phyloP scores from a whole-genome alignment of 179 eudicot species.

The Drosera spatulata region DNA sequence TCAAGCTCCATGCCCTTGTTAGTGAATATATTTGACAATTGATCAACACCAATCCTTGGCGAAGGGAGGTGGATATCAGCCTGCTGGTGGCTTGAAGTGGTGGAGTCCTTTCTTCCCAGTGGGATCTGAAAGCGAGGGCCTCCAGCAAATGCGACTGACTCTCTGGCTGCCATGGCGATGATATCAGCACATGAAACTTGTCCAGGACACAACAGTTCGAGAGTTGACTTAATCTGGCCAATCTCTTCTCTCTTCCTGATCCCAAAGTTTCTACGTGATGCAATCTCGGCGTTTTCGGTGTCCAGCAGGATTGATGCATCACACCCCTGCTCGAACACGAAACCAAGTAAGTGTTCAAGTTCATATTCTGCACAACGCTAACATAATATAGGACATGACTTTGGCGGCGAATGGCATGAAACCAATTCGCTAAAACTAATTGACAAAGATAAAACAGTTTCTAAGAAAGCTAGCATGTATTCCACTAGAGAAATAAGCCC shows the following conservation, averaged over 20 bases:
- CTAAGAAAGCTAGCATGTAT: too few species aligned
- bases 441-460: too few species aligned
- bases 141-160: conserved; percentile 34
- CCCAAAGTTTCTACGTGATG: conserved; percentile 35
- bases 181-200: conserved; percentile 65
- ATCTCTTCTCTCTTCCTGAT: conserved; percentile 37
- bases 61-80: conserved; percentile 48
- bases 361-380: not conserved
- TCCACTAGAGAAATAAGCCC: too few species aligned
- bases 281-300: conserved; percentile 21
- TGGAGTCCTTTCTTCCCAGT: conserved; percentile 50
- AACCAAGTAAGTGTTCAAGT: not conserved
- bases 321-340: conserved; percentile 34
- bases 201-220: conserved; percentile 40
- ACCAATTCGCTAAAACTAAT: too few species aligned
- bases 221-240: conserved; percentile 20
- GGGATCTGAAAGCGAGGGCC: conserved; percentile 46
- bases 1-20: conserved; percentile 38
- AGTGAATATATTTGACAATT: conserved; percentile 22
- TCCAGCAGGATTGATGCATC: conserved; percentile 55
- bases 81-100: conserved; percentile 14
- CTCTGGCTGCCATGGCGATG: conserved; percentile 46
- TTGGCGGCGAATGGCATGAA: too few species aligned
- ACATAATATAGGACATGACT: too few species aligned
- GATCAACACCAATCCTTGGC: conserved; percentile 20